Evolutionary conservation across 352 stramenopile genomes (phyloP).

Genomic region (Peronosclerospora sorghi): DNA sequence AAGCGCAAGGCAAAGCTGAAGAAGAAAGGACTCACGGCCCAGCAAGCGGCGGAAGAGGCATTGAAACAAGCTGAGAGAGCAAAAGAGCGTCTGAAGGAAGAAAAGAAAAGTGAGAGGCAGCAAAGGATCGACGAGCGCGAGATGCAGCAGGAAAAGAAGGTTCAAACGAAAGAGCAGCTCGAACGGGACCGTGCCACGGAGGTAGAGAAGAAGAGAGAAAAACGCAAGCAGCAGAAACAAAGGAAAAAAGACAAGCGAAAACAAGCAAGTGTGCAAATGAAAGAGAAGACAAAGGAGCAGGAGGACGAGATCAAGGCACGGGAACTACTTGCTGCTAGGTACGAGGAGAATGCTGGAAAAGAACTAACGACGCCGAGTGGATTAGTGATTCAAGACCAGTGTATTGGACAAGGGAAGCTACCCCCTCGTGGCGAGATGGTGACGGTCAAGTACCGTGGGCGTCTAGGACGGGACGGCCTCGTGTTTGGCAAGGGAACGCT

Average conservation of each 20-base stretch:
- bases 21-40: constrained; percentile 32
- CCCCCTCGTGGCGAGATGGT: constrained; percentile 48
- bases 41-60: constrained; percentile 18
- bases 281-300: constrained; percentile 21
- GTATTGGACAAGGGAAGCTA: constrained; percentile 41
- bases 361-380: constrained; percentile 53
- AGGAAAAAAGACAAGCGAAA: constrained; percentile 29
- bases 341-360: constrained; percentile 35
- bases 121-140: too few species aligned
- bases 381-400: constrained; percentile 41
- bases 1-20: constrained; percentile 68
- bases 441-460: constrained; percentile 60
- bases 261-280: constrained; percentile 19
- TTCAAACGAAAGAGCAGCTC: too few species aligned
- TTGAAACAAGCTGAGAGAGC: constrained; percentile 23
- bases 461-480: constrained; percentile 43
- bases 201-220: constrained; percentile 17
- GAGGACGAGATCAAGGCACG: constrained; percentile 23
- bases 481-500: constrained; percentile 77
- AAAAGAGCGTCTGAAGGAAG: constrained; percentile 16
- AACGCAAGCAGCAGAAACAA: constrained; percentile 27
- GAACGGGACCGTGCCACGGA: constrained; percentile 10
- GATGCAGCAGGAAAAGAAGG: constrained; percentile 14
- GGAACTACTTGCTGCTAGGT: constrained; percentile 36
- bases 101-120: too few species aligned